These are phyloP conservation scores for Fusarium sacchari DNA, from an alignment of 2,329 filamentous ascomycete species.

Conservation along the genomic window DNA sequence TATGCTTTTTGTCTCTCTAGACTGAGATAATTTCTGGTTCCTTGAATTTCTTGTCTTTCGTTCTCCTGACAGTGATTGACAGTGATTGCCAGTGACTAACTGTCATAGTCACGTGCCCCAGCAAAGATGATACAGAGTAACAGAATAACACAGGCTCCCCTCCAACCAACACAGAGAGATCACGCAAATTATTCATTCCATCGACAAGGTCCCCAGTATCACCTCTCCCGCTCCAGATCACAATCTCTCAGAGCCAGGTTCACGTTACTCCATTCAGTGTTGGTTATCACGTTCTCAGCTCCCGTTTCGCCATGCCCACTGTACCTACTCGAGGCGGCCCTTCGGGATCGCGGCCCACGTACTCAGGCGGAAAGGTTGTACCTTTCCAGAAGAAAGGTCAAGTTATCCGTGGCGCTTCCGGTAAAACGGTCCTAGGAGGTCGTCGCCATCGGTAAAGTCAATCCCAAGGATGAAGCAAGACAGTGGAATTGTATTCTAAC, in stretches of 20 bases:
- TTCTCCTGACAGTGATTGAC: not conserved
- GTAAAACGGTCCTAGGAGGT: constrained; percentile 38
- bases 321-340: constrained; percentile 45
- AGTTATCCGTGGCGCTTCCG: not conserved
- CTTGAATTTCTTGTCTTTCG: not conserved
- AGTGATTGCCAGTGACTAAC: not conserved
- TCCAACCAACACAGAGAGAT: not conserved
- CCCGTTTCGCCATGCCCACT: not conserved
- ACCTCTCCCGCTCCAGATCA: no score
- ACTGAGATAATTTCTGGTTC: not conserved
- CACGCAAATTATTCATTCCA: not conserved
- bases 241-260: not conserved
- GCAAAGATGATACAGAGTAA: not conserved
- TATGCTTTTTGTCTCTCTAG: not conserved
- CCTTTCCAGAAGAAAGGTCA: constrained; percentile 3
- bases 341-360: constrained; percentile 6
- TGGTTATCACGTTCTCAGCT: not conserved
- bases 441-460: constrained; percentile 41
- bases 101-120: constrained; percentile 9
- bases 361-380: not conserved
- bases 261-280: not conserved
- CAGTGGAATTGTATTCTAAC: not conserved
- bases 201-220: not conserved
- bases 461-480: not conserved
- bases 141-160: not conserved